Evolutionary conservation across 768 basidiomycete genomes (phyloP), one percentile per base, ranked within the genome.

Genomic region (Amanita muscaria): DNA sequence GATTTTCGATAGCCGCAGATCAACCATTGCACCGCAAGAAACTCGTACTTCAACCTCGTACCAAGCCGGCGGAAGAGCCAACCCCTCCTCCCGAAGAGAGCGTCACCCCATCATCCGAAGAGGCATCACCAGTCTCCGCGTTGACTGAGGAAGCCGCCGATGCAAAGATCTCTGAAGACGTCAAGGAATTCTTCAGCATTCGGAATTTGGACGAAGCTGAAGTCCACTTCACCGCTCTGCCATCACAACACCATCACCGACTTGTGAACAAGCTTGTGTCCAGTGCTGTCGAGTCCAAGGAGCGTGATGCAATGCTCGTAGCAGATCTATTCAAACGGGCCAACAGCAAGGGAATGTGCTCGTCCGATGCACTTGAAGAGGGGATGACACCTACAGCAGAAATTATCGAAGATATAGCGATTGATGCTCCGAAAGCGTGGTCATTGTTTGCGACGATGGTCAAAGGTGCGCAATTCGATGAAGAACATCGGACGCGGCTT

Each of bases 341-440:
- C 7, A 64, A 69, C 24, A 72, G 72, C 33, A 85, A 82, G 64
- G 69, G 67, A 32, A 65, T 82, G 23, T 79, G 81, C 51, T 68
- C 77, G 1, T 40, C 70, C 3, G 74, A 72, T 3, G 61, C 74
- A 3, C 81, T 96, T 60, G 83, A 89, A 63, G 73, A 81, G 47
- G 88, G 89, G 11, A 80, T 94, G 60, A 58, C 57, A 36, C 70
- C 74, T 1, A 70, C 78, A 40, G 78, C 82, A 21, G 88, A 90
- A 62, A 64, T 81, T 44, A 72, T 98, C 54, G 89, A 91, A 55
- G 92, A 97, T 57, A 76, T 92, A 47, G 81, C 83, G 23, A 82
- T 92, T 53, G 92, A 98, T 59, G 86, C 85, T 36, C 93, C 94
- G 7, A 83, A 82, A 56, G 94, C 91, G 0, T 83, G 83, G 66